These are phyloP conservation scores for Ophiosphaerella korrae DNA, from an alignment of 2,329 filamentous ascomycete species.

Conservation along the genomic window DNA sequence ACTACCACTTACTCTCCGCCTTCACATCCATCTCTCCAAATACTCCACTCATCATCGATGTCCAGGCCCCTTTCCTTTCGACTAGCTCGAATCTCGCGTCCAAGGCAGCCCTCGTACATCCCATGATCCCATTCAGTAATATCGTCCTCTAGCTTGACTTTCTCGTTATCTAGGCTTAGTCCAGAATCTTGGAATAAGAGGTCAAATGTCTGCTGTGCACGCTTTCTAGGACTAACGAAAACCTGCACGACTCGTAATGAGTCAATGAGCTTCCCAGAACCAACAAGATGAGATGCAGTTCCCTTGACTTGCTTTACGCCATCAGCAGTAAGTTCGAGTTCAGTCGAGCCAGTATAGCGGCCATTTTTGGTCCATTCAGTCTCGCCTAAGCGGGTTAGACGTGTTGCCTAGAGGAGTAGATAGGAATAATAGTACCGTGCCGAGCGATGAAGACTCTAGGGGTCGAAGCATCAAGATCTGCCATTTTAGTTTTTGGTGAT, in stretches of 20 bases:
- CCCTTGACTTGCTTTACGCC: conserved; percentile 50
- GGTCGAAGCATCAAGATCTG: conserved; percentile 26
- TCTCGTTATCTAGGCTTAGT: conserved; percentile 14
- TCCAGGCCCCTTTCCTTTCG: conserved; percentile 64
- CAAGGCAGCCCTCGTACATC: conserved; percentile 82
- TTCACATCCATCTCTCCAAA: conserved; percentile 87
- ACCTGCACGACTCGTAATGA: conserved; percentile 54
- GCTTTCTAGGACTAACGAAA: conserved; percentile 57
- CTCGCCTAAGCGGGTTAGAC: conserved; percentile 38
- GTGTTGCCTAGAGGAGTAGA: too few species aligned
- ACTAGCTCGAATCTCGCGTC: conserved; percentile 64
- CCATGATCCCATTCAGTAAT: conserved; percentile 90
- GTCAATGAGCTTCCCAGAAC: conserved; percentile 58
- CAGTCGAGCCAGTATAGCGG: conserved; percentile 48
- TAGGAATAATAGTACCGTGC: conserved; percentile 16
- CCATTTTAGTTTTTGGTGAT: conserved; percentile 13
- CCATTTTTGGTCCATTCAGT: conserved; percentile 57
- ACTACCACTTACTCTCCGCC: conserved; percentile 68
- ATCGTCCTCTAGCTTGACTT: conserved; percentile 70
- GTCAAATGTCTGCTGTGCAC: conserved; percentile 57
- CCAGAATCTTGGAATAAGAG: conserved; percentile 43
- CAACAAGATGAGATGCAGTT: conserved; percentile 53
- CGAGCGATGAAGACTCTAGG: conserved; percentile 27
- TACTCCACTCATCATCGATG: conserved; percentile 71
- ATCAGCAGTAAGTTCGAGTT: conserved; percentile 61